phyloP scores from a whole-genome alignment of 2,329 filamentous ascomycete genomes.

The Rhinocladiella similis region DNA sequence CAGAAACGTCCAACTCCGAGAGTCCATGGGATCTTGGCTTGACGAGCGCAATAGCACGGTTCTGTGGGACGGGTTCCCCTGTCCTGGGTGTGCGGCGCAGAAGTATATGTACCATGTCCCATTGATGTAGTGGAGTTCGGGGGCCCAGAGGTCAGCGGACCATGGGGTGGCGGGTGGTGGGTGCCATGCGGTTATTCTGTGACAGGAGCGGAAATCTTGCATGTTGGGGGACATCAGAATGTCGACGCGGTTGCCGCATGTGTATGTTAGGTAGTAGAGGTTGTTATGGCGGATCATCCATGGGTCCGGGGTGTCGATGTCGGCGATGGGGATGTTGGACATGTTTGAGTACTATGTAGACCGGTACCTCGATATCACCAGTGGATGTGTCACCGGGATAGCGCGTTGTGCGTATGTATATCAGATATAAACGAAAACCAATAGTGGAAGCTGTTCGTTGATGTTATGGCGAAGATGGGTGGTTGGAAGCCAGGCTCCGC shows the following conservation, averaged over 20 bases:
- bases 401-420: no score
- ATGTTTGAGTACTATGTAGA: slow-evolving; percentile 16
- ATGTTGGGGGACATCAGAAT: slow-evolving; percentile 36
- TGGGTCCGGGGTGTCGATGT: slow-evolving; percentile 35
- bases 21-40: slow-evolving; percentile 24
- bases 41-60: slow-evolving; percentile 22
- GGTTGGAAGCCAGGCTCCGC: no score
- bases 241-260: slow-evolving; percentile 37
- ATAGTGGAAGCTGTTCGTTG: no score
- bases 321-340: slow-evolving; percentile 33
- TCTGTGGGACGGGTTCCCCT: slow-evolving; percentile 24
- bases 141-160: slow-evolving; percentile 55
- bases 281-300: slow-evolving; percentile 33
- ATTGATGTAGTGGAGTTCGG: slow-evolving; percentile 54
- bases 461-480: no score
- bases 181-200: slow-evolving; percentile 34
- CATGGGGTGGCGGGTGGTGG: slow-evolving; percentile 45
- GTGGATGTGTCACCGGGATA: no score
- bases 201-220: slow-evolving; percentile 33
- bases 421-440: no score
- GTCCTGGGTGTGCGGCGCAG: slow-evolving; percentile 24
- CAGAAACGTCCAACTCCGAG: slow-evolving; percentile 22
- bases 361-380: no score
- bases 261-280: slow-evolving; percentile 36
- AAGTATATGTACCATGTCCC: slow-evolving; percentile 58